These are phyloP conservation scores for Geoglossum cookeanum DNA, from an alignment of 2,329 filamentous ascomycete genomes.

Conservation along the genomic window DNA sequence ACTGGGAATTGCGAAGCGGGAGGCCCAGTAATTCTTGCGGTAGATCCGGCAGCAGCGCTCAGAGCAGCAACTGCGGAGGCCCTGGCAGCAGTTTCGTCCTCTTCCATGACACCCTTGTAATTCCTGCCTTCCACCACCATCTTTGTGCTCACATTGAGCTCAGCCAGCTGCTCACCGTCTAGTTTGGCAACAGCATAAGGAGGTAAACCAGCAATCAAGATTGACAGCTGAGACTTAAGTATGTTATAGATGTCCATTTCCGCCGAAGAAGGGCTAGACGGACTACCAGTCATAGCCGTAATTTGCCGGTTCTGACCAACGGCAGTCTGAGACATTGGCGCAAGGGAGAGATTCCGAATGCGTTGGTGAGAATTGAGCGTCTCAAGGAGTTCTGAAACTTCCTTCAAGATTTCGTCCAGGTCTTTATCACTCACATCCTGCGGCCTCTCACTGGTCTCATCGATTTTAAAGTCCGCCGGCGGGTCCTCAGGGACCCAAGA, in stretches of 20 bases:
- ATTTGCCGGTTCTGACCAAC: constrained; percentile 49
- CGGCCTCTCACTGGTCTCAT: background rate
- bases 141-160: constrained; percentile 63
- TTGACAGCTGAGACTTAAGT: constrained; percentile 52
- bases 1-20: background rate
- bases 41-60: background rate
- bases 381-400: constrained; percentile 58
- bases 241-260: constrained; percentile 47
- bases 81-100: constrained; percentile 37
- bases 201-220: constrained; percentile 57
- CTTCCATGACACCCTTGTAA: constrained; percentile 64
- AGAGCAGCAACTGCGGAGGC: background rate
- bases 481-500: constrained; percentile 1
- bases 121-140: constrained; percentile 54
- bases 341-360: constrained; percentile 53
- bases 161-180: constrained; percentile 68
- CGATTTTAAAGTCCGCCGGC: background rate
- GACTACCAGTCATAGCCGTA: constrained; percentile 31
- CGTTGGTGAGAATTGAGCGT: constrained; percentile 62
- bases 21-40: background rate
- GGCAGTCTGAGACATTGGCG: constrained; percentile 44
- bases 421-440: background rate
- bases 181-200: constrained; percentile 75
- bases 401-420: constrained; percentile 45
- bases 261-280: constrained; percentile 42